These are phyloP conservation scores for Coprinellus micaceus DNA, from an alignment of 768 basidiomycete genomes.

Conservation along the genomic window DNA sequence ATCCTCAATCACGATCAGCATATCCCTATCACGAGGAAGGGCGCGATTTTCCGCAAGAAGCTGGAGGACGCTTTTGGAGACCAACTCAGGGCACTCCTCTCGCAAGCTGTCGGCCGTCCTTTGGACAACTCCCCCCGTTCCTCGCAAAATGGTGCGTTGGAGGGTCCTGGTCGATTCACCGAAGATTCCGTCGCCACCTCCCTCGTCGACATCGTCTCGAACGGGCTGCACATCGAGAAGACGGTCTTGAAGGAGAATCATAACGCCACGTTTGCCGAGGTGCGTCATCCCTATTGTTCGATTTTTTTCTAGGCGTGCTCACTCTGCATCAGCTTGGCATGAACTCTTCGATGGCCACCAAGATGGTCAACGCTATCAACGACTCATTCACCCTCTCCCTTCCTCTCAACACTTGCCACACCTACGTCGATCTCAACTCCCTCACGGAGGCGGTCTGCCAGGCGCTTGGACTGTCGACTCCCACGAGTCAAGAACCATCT, in stretches of 20 bases:
- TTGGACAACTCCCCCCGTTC: not conserved
- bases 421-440: slow-evolving; percentile 26
- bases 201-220: slow-evolving; percentile 21
- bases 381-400: slow-evolving; percentile 21
- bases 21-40: slow-evolving; percentile 31
- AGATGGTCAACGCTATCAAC: slow-evolving; percentile 29
- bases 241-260: slow-evolving; percentile 23
- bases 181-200: slow-evolving; percentile 20
- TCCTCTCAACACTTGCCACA: slow-evolving; percentile 34
- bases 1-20: slow-evolving; percentile 22
- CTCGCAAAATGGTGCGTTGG: not conserved
- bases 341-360: slow-evolving; percentile 31
- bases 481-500: not conserved
- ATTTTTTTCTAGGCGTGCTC: not conserved
- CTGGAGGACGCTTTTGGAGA: slow-evolving; percentile 27
- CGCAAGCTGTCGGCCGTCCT: slow-evolving; percentile 14
- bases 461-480: slow-evolving; percentile 13
- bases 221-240: slow-evolving; percentile 21
- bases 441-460: slow-evolving; percentile 22
- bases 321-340: slow-evolving; percentile 27
- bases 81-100: slow-evolving; percentile 18
- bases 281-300: slow-evolving; percentile 3
- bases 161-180: slow-evolving; percentile 14
- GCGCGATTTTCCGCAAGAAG: slow-evolving; percentile 31
- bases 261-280: slow-evolving; percentile 31